Evolutionary conservation across 2,329 filamentous ascomycete species (phyloP).

Genomic region (Fusarium sp.): DNA sequence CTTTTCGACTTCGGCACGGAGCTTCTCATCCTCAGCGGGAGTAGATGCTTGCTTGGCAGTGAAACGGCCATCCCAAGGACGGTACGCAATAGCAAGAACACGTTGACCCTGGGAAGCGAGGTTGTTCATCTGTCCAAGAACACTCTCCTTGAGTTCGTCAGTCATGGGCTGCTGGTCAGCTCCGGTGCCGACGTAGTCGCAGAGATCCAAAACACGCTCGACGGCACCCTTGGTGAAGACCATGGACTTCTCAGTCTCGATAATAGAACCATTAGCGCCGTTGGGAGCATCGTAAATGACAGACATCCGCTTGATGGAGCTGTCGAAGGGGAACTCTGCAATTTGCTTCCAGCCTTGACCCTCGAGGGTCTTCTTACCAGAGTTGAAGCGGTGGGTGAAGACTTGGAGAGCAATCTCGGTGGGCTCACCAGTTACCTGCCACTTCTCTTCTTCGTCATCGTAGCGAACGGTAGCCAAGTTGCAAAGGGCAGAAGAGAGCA

Average conservation of each 20-base stretch:
- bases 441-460: conserved; percentile 65
- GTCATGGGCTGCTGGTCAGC: conserved; percentile 59
- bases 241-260: conserved; percentile 58
- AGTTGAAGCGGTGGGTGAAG: conserved; percentile 75
- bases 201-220: conserved; percentile 69
- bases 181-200: conserved; percentile 59
- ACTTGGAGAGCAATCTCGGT: conserved; percentile 83
- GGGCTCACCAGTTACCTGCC: conserved; percentile 76
- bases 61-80: conserved; percentile 65
- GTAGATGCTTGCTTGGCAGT: conserved; percentile 50
- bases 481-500: conserved; percentile 70
- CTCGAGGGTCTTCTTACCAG: conserved; percentile 65
- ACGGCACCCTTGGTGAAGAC: conserved; percentile 73
- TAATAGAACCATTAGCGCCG: conserved; percentile 52
- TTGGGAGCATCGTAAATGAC: conserved; percentile 71
- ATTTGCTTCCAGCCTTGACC: conserved; percentile 69
- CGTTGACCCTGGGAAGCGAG: conserved; percentile 76
- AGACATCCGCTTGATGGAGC: conserved; percentile 81
- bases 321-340: conserved; percentile 83
- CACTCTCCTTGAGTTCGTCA: conserved; percentile 60
- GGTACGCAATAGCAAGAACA: conserved; percentile 77
- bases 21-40: conserved; percentile 55
- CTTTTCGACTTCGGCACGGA: conserved; percentile 72
- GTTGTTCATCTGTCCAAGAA: conserved; percentile 65
- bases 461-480: conserved; percentile 71